A percentile compares a stretch with the other conserved stretches of the same genome.
These are phyloP conservation scores for Nakazawaea ernobii DNA, from an alignment of 805 yeast species.

Conservation along the genomic window DNA sequence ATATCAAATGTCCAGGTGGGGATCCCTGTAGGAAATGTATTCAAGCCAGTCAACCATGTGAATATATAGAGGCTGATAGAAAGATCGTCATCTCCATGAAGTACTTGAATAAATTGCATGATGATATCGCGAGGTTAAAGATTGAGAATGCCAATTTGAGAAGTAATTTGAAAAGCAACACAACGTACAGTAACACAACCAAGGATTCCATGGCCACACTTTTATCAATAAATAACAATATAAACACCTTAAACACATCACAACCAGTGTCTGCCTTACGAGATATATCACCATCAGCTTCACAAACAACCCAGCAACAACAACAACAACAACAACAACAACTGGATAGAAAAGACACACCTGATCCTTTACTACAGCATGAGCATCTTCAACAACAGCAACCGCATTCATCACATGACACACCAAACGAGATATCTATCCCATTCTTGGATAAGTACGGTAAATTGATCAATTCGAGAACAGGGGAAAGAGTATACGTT, in stretches of 20 bases:
- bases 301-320: neutral
- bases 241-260: neutral
- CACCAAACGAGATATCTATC: conserved; percentile 51
- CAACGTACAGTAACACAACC: neutral
- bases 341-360: neutral
- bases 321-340: neutral
- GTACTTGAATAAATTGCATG: conserved; percentile 61
- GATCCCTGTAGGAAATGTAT: conserved; percentile 65
- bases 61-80: conserved; percentile 65
- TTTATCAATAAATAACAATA: neutral
- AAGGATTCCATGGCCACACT: neutral
- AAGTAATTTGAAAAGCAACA: conserved; percentile 27
- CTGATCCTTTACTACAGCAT: too few relatives aligned
- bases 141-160: conserved; percentile 58
- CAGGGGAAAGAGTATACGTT: conserved; percentile 70
- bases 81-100: conserved; percentile 70
- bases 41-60: conserved; percentile 52
- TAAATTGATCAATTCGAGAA: conserved; percentile 63
- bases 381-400: neutral
- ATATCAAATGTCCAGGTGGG: conserved; percentile 74
- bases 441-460: conserved; percentile 71
- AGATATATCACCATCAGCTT: neutral
- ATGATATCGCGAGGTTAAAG: conserved; percentile 58
- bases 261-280: neutral
- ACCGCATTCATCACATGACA: neutral